Percentiles rank a stretch among this genome's conserved stretches.
Evolutionary conservation across 2,329 filamentous ascomycete species (phyloP).

Genomic region (Onygenales sp.): DNA sequence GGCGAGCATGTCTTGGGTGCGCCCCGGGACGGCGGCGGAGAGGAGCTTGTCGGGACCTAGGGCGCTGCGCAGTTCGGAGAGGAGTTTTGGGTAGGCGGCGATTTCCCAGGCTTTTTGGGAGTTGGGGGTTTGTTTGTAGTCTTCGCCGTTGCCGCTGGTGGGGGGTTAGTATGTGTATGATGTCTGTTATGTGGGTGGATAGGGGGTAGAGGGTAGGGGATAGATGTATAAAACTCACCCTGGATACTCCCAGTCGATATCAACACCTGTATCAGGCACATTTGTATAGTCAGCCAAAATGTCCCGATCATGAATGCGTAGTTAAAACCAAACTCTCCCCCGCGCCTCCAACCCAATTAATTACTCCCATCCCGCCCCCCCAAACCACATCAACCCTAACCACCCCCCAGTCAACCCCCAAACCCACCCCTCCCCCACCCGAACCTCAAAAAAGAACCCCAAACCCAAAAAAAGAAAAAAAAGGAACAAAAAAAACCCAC

Average conservation of each 20-base stretch:
- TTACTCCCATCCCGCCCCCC: background rate
- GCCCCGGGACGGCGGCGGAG: conserved; percentile 54
- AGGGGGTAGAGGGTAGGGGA: background rate
- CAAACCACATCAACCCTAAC: background rate
- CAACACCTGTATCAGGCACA: conserved; percentile 24
- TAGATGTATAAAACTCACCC: conserved; percentile 11
- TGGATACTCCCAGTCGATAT: conserved; percentile 53
- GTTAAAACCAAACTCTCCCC: too few species aligned
- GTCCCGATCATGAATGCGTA: too few species aligned
- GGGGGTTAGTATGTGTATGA: background rate
- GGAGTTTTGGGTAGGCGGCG: conserved; percentile 46
- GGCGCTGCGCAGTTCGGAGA: conserved; percentile 44
- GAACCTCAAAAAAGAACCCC: background rate
- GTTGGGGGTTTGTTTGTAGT: conserved; percentile 53
- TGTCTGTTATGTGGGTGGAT: background rate
- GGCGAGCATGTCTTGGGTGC: conserved; percentile 55
- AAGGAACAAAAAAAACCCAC: conserved; percentile 32
- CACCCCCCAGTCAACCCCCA: too few species aligned
- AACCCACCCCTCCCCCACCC: too few species aligned
- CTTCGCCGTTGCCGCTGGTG: conserved; percentile 48
- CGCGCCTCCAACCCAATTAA: background rate
- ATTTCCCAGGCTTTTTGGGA: conserved; percentile 47
- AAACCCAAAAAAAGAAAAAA: background rate
- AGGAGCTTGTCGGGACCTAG: conserved; percentile 48
- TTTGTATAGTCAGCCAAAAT: background rate